phyloP scores from a whole-genome alignment of 2,329 filamentous ascomycete genomes.

The Moelleriella libera region DNA sequence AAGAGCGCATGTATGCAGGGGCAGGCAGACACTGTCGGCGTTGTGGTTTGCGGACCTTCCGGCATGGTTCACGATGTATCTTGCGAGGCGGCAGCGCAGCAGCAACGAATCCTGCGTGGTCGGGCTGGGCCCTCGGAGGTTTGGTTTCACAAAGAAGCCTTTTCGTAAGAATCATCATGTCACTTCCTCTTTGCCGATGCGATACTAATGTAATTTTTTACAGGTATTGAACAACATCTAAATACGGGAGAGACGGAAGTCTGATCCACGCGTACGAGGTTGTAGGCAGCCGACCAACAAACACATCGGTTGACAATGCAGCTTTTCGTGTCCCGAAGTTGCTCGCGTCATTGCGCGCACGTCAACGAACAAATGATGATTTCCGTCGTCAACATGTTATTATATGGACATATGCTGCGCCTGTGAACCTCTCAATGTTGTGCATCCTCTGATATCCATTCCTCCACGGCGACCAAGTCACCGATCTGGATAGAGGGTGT shows the following conservation, averaged over 20 bases:
- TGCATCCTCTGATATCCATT: slow-evolving; percentile 1
- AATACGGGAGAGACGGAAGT: too few relatives aligned
- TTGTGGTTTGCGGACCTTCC: slow-evolving; percentile 11
- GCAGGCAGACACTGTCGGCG: slow-evolving; percentile 6
- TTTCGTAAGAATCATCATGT: slow-evolving; percentile 6
- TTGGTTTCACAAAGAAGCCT: slow-evolving; percentile 12
- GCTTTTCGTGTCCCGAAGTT: too few relatives aligned
- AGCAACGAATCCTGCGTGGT: slow-evolving; percentile 8
- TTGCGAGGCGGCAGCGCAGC: slow-evolving; percentile 7
- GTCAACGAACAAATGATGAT: too few relatives aligned
- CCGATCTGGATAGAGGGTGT: slow-evolving; percentile 33
- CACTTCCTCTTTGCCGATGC: neutral
- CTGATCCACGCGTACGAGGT: too few relatives aligned
- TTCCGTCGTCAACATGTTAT: too few relatives aligned
- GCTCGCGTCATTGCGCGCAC: too few relatives aligned
- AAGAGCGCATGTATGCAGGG: neutral
- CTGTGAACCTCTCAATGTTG: neutral
- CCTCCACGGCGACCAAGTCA: slow-evolving; percentile 21
- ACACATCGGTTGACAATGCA: too few relatives aligned
- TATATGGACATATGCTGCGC: too few relatives aligned
- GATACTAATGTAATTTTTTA: neutral
- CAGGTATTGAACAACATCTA: neutral
- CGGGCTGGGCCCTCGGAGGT: slow-evolving; percentile 7
- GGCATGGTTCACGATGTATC: slow-evolving; percentile 10
- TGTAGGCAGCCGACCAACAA: too few relatives aligned